Evolutionary conservation across 2,329 filamentous ascomycete species (phyloP), one percentile per base, ranked within the genome.

Genomic region (Fusarium equiseti): DNA sequence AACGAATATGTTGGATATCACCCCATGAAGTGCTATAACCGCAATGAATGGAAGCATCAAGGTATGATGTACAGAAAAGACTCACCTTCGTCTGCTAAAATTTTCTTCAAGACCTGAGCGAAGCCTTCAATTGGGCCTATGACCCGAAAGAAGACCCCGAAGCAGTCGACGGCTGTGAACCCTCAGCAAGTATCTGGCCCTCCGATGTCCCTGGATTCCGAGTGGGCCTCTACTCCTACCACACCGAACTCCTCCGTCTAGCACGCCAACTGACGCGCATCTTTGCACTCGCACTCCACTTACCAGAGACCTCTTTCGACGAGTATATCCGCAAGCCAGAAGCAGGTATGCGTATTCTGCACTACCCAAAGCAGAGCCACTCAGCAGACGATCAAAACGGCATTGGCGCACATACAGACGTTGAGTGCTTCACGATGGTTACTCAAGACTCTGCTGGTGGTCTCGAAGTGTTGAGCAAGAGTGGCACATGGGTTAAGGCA

Each of bases 391-490:
- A 66, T 4, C 63, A 69, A 12, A 66, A 79, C 15, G 78, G 77
- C 4, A 83, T 83, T 31, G 81, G 80, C 20, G 79, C 84, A 1
- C 84, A 86, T 61, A 86, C 84, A 10, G 84, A 86, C 63, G 82
- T 83, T 31, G 80, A 84, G 49, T 83, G 83, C 59, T 83, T 86
- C 60, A 86, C 84, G 2, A 83, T 85, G 57, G 77, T 86, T 3
- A 79, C 81, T 13, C 83, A 85, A 51, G 83, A 85, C 51, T 60
- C 76, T 7, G 77, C 77, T 3, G 83, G 82, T 2, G 83, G 84
- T 0, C 75, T 86, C 6, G 82, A 86, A 66, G 83, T 85, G 0
- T 74, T 85, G 10, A 83, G 81, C 55, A 82, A 82, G 27, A 59
- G 80, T 65, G 68, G 79, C 15, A 67, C 81, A 44, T 86, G 83